Percentiles rank a stretch among this genome's conserved stretches.
Conservation (phyloP, 768 basidiomycete genomes). For the Leccinellum albellum region DNA sequence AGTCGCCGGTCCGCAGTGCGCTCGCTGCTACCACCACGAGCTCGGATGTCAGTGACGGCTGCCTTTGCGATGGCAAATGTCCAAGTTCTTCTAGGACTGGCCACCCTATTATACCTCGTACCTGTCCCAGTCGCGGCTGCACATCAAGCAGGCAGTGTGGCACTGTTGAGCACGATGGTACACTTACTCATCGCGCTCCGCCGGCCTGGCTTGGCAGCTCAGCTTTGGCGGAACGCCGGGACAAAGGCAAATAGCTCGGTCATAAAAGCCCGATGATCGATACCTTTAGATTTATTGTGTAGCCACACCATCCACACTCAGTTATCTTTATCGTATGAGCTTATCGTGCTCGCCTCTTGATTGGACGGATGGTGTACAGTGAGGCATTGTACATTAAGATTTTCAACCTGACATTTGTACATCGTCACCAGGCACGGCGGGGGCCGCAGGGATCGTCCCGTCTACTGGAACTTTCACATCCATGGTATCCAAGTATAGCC, state of each 20-base stretch:
- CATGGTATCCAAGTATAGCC: conserved; percentile 76
- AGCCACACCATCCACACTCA: conserved; percentile 23
- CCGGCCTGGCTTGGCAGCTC: conserved; percentile 63
- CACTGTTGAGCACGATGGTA: conserved; percentile 77
- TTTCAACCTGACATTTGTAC: conserved; percentile 79
- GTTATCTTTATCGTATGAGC: conserved; percentile 12
- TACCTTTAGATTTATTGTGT: conserved; percentile 10
- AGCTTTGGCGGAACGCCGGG: conserved; percentile 49
- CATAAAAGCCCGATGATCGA: conserved; percentile 1
- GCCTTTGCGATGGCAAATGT: conserved; percentile 80
- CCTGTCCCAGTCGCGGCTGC: conserved; percentile 88
- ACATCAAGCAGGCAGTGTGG: conserved; percentile 94
- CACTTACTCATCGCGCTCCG: conserved; percentile 72
- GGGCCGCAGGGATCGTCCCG: conserved; percentile 36
- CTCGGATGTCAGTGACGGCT: conserved; percentile 47
- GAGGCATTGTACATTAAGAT: conserved; percentile 14
- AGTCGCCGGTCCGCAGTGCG: conserved; percentile 50
- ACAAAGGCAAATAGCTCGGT: conserved; percentile 13
- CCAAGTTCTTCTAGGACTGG: conserved; percentile 73
- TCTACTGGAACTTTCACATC: conserved; percentile 57
- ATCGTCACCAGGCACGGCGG: conserved; percentile 52
- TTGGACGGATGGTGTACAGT: conserved; percentile 8
- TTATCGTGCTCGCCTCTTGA: not conserved
- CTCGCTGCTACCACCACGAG: conserved; percentile 55
- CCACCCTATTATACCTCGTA: conserved; percentile 88